Conservation (phyloP, 306 rosid species). For the Gastrolobium villosum region DNA sequence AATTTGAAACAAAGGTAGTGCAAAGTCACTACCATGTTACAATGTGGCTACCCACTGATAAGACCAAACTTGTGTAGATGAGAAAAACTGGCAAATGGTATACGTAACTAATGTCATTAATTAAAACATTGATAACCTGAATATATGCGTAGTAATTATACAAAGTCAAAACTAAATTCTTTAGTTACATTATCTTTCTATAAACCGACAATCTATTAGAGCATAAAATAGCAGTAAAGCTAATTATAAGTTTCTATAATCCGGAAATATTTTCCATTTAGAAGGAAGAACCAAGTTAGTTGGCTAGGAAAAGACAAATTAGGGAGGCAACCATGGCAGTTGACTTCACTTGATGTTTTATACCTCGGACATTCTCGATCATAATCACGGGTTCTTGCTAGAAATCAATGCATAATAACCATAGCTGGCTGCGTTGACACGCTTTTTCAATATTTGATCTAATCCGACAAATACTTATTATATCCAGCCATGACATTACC, state of each 20-base stretch:
- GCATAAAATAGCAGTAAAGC: neutral
- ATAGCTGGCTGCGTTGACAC: neutral
- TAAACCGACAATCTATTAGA: neutral
- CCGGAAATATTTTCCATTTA: neutral
- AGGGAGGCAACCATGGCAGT: slow-evolving; percentile 21
- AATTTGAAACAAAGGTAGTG: too few relatives aligned
- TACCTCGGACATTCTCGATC: neutral
- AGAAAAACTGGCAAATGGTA: neutral
- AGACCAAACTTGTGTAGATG: neutral
- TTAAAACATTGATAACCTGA: too few relatives aligned
- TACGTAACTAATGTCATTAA: neutral
- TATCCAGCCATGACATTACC: slow-evolving; percentile 6
- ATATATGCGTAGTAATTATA: neutral
- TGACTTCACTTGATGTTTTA: slow-evolving; percentile 19
- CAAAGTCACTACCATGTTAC: too few relatives aligned
- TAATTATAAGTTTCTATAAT: neutral
- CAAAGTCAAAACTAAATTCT: neutral
- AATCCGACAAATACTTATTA: neutral
- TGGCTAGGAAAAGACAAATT: slow-evolving; percentile 1
- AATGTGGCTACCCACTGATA: too few relatives aligned
- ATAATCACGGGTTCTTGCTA: slow-evolving; percentile 1
- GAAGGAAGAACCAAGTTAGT: neutral
- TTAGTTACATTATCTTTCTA: slow-evolving; percentile 4
- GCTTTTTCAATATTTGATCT: slow-evolving; percentile 13
- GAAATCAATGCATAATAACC: neutral